Evolutionary conservation across 1,284 basidiomycete species (phyloP).

Genomic region (Cronartium ribicola): DNA sequence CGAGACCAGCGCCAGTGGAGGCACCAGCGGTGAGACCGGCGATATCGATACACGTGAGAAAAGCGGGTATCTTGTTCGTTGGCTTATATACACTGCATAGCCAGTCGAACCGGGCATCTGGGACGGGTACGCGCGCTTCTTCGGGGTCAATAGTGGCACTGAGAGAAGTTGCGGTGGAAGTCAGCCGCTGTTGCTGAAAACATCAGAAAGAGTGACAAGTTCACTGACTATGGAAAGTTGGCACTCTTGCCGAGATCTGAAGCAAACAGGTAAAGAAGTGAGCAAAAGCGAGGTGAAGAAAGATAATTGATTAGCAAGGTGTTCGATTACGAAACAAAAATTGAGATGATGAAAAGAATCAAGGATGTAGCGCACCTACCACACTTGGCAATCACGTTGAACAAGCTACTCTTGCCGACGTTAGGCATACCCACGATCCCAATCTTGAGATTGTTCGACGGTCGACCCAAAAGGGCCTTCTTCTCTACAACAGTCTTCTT

Average conservation of each 20-base stretch:
- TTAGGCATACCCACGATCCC: conserved; percentile 97
- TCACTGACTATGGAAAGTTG: conserved; percentile 85
- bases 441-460: conserved; percentile 85
- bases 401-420: conserved; percentile 57
- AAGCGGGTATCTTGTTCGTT: conserved; percentile 78
- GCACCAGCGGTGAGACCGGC: conserved; percentile 94
- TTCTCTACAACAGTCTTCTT: conserved; percentile 72
- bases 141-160: conserved; percentile 60
- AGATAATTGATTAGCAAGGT: background rate
- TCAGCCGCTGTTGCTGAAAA: conserved; percentile 29
- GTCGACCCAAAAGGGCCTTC: conserved; percentile 77
- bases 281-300: too few species aligned
- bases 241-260: conserved; percentile 91
- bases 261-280: conserved; percentile 44
- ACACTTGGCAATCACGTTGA: conserved; percentile 87
- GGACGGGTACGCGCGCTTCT: conserved; percentile 92
- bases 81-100: conserved; percentile 89
- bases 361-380: conserved; percentile 54
- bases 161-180: background rate
- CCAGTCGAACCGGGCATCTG: conserved; percentile 92
- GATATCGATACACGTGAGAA: conserved; percentile 97
- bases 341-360: background rate
- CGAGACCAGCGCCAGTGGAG: conserved; percentile 94
- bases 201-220: background rate
- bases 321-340: background rate